phyloP scores from a whole-genome alignment of 2,329 filamentous ascomycete genomes.

The Colletotrichum sublineola region DNA sequence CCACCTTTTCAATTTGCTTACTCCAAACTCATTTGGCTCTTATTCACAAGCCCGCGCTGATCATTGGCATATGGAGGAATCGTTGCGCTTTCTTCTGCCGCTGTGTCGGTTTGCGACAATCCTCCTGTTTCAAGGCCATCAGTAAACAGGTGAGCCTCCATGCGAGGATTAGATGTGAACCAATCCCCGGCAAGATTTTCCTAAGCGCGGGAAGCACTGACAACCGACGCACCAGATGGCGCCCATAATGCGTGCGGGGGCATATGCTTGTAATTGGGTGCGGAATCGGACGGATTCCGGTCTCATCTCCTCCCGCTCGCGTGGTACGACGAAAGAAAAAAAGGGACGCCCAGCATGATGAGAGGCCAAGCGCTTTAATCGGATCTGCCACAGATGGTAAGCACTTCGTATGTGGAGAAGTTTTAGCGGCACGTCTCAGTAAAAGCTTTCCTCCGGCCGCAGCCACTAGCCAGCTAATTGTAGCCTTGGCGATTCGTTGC shows the following conservation, averaged over 20 bases:
- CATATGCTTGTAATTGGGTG: not conserved
- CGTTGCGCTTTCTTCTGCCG: not conserved
- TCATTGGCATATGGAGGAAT: not conserved
- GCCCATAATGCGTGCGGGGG: not conserved
- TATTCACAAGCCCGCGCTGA: no score
- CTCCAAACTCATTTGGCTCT: no score
- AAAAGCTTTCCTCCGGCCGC: conserved; percentile 7
- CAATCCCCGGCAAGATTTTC: not conserved
- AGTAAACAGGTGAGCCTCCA: not conserved
- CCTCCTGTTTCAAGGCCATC: not conserved
- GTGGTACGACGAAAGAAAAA: not conserved
- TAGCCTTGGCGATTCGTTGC: not conserved
- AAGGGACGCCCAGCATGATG: not conserved
- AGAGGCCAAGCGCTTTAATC: conserved; percentile 13
- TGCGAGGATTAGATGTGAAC: not conserved
- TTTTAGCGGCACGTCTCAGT: not conserved
- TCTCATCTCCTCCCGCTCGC: not conserved
- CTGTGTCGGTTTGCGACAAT: not conserved
- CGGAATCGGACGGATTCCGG: not conserved
- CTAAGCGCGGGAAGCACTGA: not conserved
- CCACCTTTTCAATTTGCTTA: no score
- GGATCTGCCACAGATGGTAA: conserved; percentile 1
- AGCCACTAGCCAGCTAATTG: not conserved
- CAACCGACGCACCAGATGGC: not conserved
- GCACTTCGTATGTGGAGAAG: conserved; percentile 15